Base-by-base conservation (phyloP, 2,329 filamentous ascomycete genomes). In the Fusarium sp. region DNA sequence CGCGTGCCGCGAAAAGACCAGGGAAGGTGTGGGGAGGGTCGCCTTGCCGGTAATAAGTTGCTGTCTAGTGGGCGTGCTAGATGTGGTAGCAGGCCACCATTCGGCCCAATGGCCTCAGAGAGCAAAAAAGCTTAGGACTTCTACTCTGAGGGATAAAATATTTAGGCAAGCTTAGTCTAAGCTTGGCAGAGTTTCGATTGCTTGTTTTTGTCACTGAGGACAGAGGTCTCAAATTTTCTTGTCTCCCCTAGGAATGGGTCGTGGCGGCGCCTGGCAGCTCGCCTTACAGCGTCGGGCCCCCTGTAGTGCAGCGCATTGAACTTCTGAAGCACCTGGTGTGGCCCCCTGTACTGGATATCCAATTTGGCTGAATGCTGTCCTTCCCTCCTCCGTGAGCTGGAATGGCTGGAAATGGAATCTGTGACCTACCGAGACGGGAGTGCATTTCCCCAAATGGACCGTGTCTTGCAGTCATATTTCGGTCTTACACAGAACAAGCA, bases 401-500 rank as follows among this genome's bases (percentile, higher is more conserved):
- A 74, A 70, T 66, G 72, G 51, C 53, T 66, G 35, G 57, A 65
- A 60, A 67, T 55, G 61, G 63, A 66, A 55, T 39, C 53, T 38
- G 39, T n/a, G 35, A 32, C 47, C 20, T 61, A 26, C 53, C 53
- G 44, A 70, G 38, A 32, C 55, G 42, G 57, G 58, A 58, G 53
- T 24, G 24, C 9, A 47, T 66, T 57, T 67, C 61, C 53, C 30
- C 48, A 55, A 62, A 44, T 41, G 50, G 64, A 59, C 30, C 13
- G n/a, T 74, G 72, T 75, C 71, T 74, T 58, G 71, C 35, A 62
- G 30, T 69, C 47, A 72, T 74, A 70, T 72, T 50, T 60, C 51
- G 24, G 48, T 74, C 58, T 69, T 61, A 48, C 28, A 62, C 55
- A 45, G 26, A 42, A 50, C 36, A 48, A 48, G 44, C 42, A 53